phyloP scores from a whole-genome alignment of 768 basidiomycete genomes.

The Tephrocybe sp. region DNA sequence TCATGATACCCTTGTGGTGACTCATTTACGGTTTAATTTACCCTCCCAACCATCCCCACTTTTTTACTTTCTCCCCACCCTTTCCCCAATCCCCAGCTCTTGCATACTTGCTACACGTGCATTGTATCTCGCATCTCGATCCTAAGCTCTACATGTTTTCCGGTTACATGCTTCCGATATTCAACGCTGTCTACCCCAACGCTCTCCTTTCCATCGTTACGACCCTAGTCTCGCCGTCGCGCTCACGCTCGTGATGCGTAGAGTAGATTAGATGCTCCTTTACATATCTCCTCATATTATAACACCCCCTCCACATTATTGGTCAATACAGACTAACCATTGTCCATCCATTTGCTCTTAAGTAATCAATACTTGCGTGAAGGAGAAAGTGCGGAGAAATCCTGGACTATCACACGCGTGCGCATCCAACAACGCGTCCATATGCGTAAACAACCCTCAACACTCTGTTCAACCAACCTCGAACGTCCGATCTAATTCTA shows the following conservation, averaged over 20 bases:
- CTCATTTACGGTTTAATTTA: conserved; percentile 9
- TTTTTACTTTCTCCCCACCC: background rate
- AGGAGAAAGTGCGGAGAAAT: too few species aligned
- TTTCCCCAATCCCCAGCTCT: background rate
- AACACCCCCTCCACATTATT: background rate
- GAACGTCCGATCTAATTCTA: background rate
- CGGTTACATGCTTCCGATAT: too few species aligned
- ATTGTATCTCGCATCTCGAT: background rate
- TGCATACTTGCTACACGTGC: background rate
- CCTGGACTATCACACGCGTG: too few species aligned
- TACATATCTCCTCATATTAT: background rate
- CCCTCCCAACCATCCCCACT: background rate
- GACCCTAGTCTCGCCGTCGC: conserved; percentile 10
- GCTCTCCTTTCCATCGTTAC: background rate
- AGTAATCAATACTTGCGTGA: too few species aligned
- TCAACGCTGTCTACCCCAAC: background rate
- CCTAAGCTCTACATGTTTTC: background rate
- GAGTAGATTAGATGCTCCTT: conserved; percentile 11
- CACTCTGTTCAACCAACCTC: conserved; percentile 6
- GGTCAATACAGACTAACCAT: too few species aligned
- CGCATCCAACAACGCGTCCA: conserved; percentile 21
- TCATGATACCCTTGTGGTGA: conserved; percentile 17
- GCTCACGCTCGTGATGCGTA: conserved; percentile 4
- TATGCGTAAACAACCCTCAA: conserved; percentile 14
- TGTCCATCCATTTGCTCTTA: too few species aligned